These are phyloP conservation scores for Colletotrichum orbiculare DNA, from an alignment of 2,329 filamentous ascomycete genomes.

Conservation along the genomic window DNA sequence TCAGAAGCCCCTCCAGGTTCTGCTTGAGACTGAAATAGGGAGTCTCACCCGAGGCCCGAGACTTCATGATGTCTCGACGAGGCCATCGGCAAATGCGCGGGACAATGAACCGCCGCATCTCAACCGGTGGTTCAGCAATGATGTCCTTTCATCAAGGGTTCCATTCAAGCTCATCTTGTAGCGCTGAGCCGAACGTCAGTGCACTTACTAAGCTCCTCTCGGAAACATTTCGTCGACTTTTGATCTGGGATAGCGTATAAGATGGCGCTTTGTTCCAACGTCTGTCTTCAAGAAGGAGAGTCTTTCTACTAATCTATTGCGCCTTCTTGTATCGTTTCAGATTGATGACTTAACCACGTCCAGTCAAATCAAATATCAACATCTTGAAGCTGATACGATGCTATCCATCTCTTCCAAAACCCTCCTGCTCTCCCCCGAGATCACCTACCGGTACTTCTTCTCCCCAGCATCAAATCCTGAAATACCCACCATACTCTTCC, in stretches of 20 bases:
- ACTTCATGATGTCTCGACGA: too few relatives aligned
- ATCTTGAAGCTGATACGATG: not conserved
- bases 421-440: constrained; percentile 13
- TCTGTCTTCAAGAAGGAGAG: not conserved
- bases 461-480: constrained; percentile 39
- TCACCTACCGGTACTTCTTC: constrained; percentile 45
- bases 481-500: constrained; percentile 53
- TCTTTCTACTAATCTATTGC: not conserved
- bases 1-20: too few relatives aligned
- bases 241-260: not conserved
- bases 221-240: constrained; percentile 36
- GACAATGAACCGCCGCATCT: too few relatives aligned
- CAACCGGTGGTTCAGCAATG: too few relatives aligned
- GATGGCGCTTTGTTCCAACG: not conserved
- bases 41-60: too few relatives aligned
- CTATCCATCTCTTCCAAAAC: constrained; percentile 9
- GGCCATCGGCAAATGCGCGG: too few relatives aligned
- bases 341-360: not conserved
- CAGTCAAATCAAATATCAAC: not conserved
- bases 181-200: too few relatives aligned
- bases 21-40: too few relatives aligned
- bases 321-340: not conserved
- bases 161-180: too few relatives aligned
- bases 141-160: too few relatives aligned
- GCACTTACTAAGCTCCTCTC: constrained; percentile 15